These are phyloP conservation scores for Mimosa bimucronata DNA, from an alignment of 306 rosid genomes.

Conservation along the genomic window DNA sequence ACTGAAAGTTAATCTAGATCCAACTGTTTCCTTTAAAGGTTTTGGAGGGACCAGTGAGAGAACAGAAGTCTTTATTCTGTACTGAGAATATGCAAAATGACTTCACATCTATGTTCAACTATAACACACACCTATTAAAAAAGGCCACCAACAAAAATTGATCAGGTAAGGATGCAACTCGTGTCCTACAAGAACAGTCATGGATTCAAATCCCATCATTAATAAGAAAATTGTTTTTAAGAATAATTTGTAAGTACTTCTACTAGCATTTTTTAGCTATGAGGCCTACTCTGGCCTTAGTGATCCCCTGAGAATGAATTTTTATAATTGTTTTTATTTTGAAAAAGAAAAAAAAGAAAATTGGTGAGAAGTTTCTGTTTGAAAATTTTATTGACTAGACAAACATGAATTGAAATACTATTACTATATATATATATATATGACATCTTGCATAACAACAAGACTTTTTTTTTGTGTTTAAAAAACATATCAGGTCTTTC, in stretches of 20 bases:
- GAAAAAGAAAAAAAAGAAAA: not conserved
- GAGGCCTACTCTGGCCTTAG: not conserved
- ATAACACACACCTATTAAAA: not conserved
- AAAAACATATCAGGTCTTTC: no score
- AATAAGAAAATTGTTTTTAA: not conserved
- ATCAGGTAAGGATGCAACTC: not conserved
- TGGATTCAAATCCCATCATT: not conserved
- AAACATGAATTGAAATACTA: no score
- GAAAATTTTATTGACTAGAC: no score
- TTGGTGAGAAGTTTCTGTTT: no score
- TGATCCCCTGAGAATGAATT: not conserved
- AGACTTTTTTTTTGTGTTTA: no score
- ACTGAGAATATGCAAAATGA: slow-evolving; percentile 13
- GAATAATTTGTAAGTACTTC: not conserved
- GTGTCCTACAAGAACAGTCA: not conserved
- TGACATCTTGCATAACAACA: no score
- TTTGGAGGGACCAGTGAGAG: slow-evolving; percentile 20
- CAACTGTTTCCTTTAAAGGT: slow-evolving; percentile 23
- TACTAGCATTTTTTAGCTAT: not conserved
- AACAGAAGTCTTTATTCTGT: slow-evolving; percentile 15
- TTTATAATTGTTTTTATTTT: not conserved
- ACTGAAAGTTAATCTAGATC: slow-evolving; percentile 35
- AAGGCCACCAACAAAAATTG: not conserved
- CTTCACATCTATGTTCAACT: not conserved
- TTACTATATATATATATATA: no score